These are phyloP conservation scores for Gentiana straminea DNA, from an alignment of 257 asterid genomes.

Conservation along the genomic window DNA sequence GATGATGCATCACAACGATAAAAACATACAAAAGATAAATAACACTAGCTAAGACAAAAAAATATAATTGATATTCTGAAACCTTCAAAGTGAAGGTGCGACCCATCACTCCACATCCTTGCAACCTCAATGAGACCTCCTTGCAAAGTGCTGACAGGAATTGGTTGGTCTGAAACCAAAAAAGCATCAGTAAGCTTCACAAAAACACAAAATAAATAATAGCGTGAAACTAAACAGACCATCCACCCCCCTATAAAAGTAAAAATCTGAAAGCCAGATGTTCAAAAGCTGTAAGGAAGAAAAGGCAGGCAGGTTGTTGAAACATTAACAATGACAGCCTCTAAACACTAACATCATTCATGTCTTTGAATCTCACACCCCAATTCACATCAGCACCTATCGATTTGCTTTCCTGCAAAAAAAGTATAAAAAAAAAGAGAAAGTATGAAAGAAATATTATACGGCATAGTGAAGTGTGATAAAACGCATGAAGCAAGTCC, in stretches of 20 bases:
- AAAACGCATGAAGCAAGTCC: neutral
- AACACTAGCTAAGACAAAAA: too few relatives aligned
- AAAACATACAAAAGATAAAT: too few relatives aligned
- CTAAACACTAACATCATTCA: conserved; percentile 52
- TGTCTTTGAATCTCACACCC: conserved; percentile 91
- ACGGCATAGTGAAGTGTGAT: conserved; percentile 6
- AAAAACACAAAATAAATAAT: neutral
- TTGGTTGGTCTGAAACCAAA: conserved; percentile 46
- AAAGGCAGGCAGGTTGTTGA: neutral
- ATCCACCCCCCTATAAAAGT: neutral
- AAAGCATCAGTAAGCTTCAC: conserved; percentile 6
- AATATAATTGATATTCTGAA: neutral
- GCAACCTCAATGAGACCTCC: conserved; percentile 88
- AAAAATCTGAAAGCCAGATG: neutral
- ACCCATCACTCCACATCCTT: conserved; percentile 75
- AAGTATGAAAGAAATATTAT: neutral
- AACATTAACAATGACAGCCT: neutral
- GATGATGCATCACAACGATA: too few relatives aligned
- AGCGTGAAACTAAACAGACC: too few relatives aligned
- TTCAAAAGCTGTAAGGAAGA: neutral
- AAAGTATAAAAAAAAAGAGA: conserved; percentile 4
- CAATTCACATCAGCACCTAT: conserved; percentile 95
- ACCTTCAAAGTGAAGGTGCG: conserved; percentile 91
- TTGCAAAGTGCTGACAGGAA: conserved; percentile 62
- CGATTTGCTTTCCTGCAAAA: conserved; percentile 84